Percentiles rank a stretch among this genome's conserved stretches.
Conservation (phyloP, 2,329 filamentous ascomycete species). For the Fusarium sp. region DNA sequence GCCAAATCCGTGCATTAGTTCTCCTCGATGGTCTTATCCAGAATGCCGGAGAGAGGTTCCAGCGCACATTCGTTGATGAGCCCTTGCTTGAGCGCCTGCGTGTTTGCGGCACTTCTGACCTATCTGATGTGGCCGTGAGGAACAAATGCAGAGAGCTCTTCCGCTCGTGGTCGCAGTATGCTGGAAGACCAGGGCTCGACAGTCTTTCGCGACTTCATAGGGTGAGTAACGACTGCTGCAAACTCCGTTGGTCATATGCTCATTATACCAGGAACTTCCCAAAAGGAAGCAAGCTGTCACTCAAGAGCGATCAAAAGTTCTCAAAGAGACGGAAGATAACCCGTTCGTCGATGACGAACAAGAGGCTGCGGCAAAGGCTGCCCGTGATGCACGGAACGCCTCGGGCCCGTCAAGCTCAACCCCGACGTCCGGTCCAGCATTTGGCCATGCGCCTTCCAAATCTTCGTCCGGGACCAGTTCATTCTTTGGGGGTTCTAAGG, state of each 20-base stretch:
- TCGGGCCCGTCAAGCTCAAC: slow-evolving; percentile 37
- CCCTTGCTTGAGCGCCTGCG: slow-evolving; percentile 90
- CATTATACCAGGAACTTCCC: slow-evolving; percentile 65
- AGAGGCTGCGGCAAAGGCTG: slow-evolving; percentile 54
- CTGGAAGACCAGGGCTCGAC: slow-evolving; percentile 81
- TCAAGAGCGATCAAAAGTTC: slow-evolving; percentile 83
- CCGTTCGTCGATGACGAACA: slow-evolving; percentile 76
- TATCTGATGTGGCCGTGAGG: slow-evolving; percentile 87
- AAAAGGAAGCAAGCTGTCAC: slow-evolving; percentile 76
- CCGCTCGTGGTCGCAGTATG: slow-evolving; percentile 88
- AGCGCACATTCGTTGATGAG: slow-evolving; percentile 89
- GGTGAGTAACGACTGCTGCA: slow-evolving; percentile 51
- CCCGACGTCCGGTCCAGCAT: slow-evolving; percentile 10
- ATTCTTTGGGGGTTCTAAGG: slow-evolving; percentile 58
- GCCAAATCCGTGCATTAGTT: slow-evolving; percentile 87
- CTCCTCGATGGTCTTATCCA: slow-evolving; percentile 94
- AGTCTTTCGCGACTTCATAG: slow-evolving; percentile 82
- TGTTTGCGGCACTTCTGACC: slow-evolving; percentile 84
- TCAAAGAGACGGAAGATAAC: slow-evolving; percentile 82
- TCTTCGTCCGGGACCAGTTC: slow-evolving; percentile 52
- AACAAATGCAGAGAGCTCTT: slow-evolving; percentile 91
- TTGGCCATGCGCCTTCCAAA: slow-evolving; percentile 46
- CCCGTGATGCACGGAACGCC: slow-evolving; percentile 43
- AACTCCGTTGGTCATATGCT: slow-evolving; percentile 4
- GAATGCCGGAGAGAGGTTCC: slow-evolving; percentile 89